Percentiles rank a stretch among this genome's conserved stretches.
Conservation (phyloP, 2,329 filamentous ascomycete species). For the Sarocladiaceae sp. region DNA sequence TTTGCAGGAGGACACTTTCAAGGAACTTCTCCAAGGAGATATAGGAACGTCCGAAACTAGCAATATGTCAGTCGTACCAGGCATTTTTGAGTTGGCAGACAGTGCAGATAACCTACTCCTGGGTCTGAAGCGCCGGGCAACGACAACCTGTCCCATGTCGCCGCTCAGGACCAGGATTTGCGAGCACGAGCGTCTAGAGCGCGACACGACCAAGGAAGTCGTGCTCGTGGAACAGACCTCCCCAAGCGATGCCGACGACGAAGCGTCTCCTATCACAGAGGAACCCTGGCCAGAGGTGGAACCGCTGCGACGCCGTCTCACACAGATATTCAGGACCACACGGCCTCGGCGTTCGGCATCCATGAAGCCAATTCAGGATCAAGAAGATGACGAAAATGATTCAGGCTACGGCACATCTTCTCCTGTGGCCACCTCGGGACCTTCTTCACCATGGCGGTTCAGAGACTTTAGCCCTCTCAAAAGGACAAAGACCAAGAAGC, state of each 20-base stretch:
- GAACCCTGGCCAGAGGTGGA: neutral
- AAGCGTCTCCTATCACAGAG: neutral
- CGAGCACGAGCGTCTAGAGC: slow-evolving; percentile 5
- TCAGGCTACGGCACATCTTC: slow-evolving; percentile 4
- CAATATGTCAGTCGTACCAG: neutral
- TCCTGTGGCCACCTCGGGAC: neutral
- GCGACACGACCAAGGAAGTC: slow-evolving; percentile 3
- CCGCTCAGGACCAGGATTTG: neutral
- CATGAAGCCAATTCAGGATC: neutral
- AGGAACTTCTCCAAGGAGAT: neutral
- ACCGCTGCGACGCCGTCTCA: neutral
- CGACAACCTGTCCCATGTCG: neutral
- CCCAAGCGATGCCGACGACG: neutral
- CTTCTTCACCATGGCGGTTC: slow-evolving; percentile 2
- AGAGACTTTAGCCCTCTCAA: neutral
- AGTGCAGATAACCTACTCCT: neutral
- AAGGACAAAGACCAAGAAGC: neutral
- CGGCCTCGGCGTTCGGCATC: neutral
- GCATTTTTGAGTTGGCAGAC: slow-evolving; percentile 2
- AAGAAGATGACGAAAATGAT: neutral
- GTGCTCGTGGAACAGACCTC: neutral
- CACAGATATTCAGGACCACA: neutral
- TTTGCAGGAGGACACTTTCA: neutral
- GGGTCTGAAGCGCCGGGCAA: neutral
- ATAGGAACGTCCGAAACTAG: neutral